Evolutionary conservation across 768 basidiomycete species (phyloP), one percentile per base, ranked within the genome.

Genomic region (Termitomyces sp.): DNA sequence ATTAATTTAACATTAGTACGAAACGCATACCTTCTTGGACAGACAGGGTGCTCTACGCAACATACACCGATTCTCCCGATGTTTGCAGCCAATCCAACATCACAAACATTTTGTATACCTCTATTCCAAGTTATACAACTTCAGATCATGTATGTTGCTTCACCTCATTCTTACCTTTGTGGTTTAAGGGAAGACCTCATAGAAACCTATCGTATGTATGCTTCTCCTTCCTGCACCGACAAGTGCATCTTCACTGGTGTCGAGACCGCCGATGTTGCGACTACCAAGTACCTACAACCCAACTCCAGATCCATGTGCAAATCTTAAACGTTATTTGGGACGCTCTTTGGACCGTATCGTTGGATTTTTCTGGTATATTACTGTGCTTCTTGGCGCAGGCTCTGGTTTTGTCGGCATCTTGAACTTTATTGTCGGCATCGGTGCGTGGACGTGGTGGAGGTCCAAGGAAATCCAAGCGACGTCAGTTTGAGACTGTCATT

Each of bases 1-100:
- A 24, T 52, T 58, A 13, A 55, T 50, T 44, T 47, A 22, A 28
- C 24, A 62, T 24, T 49, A 90, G 90, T 66, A 68, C 71, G 11
- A 88, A 83, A 66, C 86, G 96, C 10, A 79, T 77, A 2, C 95
- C 96, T 0, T 85, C 94, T 22, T 98, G 93, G 90, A 97, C 94
- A 30, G 96, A 98, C 71, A 81, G 96, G 46, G 82, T 98, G 45
- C 75, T 98, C 66, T 97, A 93, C 66, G 79, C 90, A 13, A 91
- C 90, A 5, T 76, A 85, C 66, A 79, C 79, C 22, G 90, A 92
- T 68, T 80, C 79, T 2, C 81, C 82, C 2, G 75, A 79, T 56
- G 70, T 70, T 7, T 76, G 76, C 8, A 74, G 80, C 10, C 65
- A 74, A 38, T 84, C 87, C 2, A 66, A 78, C 57, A 83, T 90